Evolutionary conservation across 495 filamentous ascomycete species (phyloP).

Genomic region (Penicillium samsonianum): DNA sequence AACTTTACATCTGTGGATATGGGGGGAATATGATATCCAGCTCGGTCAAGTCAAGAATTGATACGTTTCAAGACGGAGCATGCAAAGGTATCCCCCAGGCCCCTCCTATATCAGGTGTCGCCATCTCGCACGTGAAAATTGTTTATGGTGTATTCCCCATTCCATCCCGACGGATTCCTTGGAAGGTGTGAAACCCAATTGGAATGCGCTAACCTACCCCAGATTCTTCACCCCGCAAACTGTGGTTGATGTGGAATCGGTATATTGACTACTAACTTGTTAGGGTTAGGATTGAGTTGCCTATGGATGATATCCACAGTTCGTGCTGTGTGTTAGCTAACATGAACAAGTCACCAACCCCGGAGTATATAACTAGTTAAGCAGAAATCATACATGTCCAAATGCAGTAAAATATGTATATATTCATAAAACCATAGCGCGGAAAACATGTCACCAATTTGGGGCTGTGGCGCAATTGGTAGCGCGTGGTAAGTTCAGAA

Average conservation of each 20-base stretch:
- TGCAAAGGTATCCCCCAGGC: neutral
- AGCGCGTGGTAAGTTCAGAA: conserved; percentile 20
- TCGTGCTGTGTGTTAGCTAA: neutral
- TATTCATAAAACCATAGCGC: neutral
- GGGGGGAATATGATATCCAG: neutral
- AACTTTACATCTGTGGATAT: neutral
- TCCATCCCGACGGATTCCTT: neutral
- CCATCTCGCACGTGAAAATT: neutral
- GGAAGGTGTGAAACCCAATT: neutral
- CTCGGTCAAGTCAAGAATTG: neutral
- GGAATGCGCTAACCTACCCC: conserved; percentile 3
- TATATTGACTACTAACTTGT: neutral
- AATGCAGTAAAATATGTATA: neutral
- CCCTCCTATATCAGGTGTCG: neutral
- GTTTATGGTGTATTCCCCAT: neutral
- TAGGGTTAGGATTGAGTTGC: neutral
- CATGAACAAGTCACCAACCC: neutral
- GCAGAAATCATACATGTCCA: neutral
- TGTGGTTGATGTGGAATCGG: neutral
- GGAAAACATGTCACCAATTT: neutral
- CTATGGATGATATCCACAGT: neutral
- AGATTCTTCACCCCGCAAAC: neutral
- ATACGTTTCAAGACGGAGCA: neutral
- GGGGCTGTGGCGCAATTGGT: conserved; percentile 29
- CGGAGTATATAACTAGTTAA: neutral